Base-by-base conservation (phyloP, 768 basidiomycete genomes). In the Xerocomus potaroensis region DNA sequence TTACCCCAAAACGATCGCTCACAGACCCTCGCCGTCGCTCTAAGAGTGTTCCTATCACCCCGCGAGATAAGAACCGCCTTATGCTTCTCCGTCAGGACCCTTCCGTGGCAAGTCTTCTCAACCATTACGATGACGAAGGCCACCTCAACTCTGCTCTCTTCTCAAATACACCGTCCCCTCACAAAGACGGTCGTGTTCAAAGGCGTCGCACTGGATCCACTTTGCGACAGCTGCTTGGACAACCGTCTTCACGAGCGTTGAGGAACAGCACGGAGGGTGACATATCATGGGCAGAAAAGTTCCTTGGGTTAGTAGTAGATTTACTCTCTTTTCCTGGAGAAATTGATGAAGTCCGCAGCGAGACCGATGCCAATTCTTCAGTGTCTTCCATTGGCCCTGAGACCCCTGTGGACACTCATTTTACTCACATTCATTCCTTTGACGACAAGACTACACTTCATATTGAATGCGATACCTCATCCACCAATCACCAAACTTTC, bases 201-300 rank as follows among this genome's bases (percentile, higher is more conserved):
- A 76, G 74, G 27, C 74, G 70, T 39, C 74, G 83, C 6, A 81
- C 72, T 48, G 84, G 84, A 1, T 88, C 87, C 5, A 89, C 88
- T 9, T 64, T 91, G 48, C 79, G 85, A 5, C 81, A 88, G 58
- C 67, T 91, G 3, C 71, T 91, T 24, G 85, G 87, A 3, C 74
- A 74, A 43, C 72, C 81, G 1, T 60, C 55, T 9, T 58, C 65
- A 1, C 66, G 47, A 23, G 51, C 56, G 14, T 35, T 59, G 14
- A 49, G 53, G 22, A 67, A 71, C 45, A 59, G 71, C 51, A 66
- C 59, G 1, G 84, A 87, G 61, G 81, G 86, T 7, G 87, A 90
- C 54, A 87, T 91, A 44, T 89, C 87, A 2, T 91, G 87, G 87
- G 87, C 87, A 11, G 87, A 91, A 67, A 75, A 77, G 34, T 82